Percentiles rank a stretch among this genome's conserved stretches.
These are phyloP conservation scores for Moricandia arvensis DNA, from an alignment of 345 rosid genomes.

Conservation along the genomic window DNA sequence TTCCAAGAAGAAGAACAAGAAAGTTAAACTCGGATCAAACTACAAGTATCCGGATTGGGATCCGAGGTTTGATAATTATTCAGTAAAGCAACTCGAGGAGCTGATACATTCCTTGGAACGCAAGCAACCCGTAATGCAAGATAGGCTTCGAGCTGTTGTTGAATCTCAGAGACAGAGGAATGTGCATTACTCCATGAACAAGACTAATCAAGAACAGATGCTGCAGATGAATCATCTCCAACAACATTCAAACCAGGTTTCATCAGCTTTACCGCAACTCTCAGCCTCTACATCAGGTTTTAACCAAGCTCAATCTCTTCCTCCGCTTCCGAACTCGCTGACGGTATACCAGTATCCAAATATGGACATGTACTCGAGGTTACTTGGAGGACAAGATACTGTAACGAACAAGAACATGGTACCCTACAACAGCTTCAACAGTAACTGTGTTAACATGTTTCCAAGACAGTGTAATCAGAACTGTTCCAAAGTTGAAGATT, in stretches of 20 bases:
- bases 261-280: too few relatives aligned
- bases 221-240: too few relatives aligned
- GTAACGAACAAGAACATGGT: neutral
- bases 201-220: too few relatives aligned
- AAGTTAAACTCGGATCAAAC: neutral
- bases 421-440: neutral
- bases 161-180: neutral
- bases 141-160: neutral
- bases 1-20: neutral
- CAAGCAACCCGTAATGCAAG: neutral
- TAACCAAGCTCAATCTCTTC: too few relatives aligned
- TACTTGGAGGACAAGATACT: neutral
- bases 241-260: too few relatives aligned
- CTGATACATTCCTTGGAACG: neutral
- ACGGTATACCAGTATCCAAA: neutral
- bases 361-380: neutral
- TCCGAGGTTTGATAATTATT: neutral
- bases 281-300: too few relatives aligned
- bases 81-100: neutral
- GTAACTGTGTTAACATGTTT: neutral
- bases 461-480: neutral
- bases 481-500: neutral
- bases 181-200: too few relatives aligned
- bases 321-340: too few relatives aligned
- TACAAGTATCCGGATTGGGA: neutral